Evolutionary conservation across 306 rosid species (phyloP).

Genomic region (Medicago ruthenica): DNA sequence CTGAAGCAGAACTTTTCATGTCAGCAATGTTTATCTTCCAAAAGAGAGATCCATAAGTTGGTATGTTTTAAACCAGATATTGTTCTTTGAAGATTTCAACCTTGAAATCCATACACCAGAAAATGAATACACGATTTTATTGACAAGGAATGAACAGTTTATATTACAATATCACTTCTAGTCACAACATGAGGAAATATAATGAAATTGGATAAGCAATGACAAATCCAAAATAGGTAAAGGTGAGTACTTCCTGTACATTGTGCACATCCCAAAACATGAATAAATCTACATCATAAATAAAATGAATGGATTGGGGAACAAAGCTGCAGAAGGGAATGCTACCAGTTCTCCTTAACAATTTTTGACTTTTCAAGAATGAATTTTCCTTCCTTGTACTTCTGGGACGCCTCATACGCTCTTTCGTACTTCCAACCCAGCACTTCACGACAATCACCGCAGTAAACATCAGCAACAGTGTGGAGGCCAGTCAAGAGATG

Average conservation of each 20-base stretch:
- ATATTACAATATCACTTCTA: slow-evolving; percentile 54
- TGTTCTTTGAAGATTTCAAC: slow-evolving; percentile 32
- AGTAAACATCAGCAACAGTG: slow-evolving; percentile 88
- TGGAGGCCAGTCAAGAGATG: slow-evolving; percentile 94
- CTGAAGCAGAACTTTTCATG: slow-evolving; percentile 8
- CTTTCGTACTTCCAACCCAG: slow-evolving; percentile 95
- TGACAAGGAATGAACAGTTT: slow-evolving; percentile 48
- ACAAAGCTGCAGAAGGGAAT: slow-evolving; percentile 22
- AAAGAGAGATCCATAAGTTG: slow-evolving; percentile 11
- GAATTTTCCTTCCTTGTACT: slow-evolving; percentile 98
- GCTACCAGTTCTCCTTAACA: slow-evolving; percentile 93
- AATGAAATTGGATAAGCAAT: slow-evolving; percentile 57
- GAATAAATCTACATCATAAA: slow-evolving; percentile 44
- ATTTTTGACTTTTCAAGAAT: slow-evolving; percentile 92
- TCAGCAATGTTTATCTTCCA: slow-evolving; percentile 26
- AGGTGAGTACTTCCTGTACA: slow-evolving; percentile 63
- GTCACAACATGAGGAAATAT: slow-evolving; percentile 48
- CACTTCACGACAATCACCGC: slow-evolving; percentile 86
- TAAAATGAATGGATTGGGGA: slow-evolving; percentile 47
- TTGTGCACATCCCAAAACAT: slow-evolving; percentile 44
- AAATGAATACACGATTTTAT: slow-evolving; percentile 43
- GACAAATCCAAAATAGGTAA: slow-evolving; percentile 50
- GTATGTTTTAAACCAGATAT: slow-evolving; percentile 17
- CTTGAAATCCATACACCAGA: slow-evolving; percentile 38
- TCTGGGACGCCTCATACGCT: slow-evolving; percentile 90